Base-by-base conservation (phyloP, 352 stramenopile species). In the Globisporangium heterothallicum region DNA sequence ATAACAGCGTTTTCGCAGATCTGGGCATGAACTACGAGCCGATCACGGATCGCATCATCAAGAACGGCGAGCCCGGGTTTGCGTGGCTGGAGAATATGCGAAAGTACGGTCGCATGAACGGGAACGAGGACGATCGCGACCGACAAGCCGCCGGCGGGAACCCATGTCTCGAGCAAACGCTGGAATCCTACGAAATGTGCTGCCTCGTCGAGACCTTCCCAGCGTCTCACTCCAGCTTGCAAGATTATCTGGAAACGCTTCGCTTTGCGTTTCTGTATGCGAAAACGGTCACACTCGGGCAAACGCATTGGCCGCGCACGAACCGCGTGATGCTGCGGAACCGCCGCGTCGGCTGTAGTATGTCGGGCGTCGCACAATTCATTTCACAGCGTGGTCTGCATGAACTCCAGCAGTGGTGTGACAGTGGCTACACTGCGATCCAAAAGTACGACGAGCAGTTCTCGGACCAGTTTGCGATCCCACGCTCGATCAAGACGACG, bases 61-160 rank as follows among this genome's bases (percentile, higher is more conserved):
- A 66, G 43, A 98, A 97, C 49, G 91, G 91, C 30, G 91, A 97
- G 62, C 91, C 91, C 16, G 92, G 91, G 6, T 96, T 98, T 44
- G 89, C 88, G n/a, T 98, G 92, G 92, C 70, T 98, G 14, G 80
- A 96, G 30, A 98, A 98, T 59, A 97, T 98, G 92, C 79, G 77
- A 21, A 58, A 70, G 18, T 98, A 88, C 49, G 83, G 87, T 4
- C 75, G 92, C 34, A 97, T 98, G 89, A 86, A 88, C 44, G 88
- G 85, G 27, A 47, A 81, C 8, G 71, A 70, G 27, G 83, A 98
- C 56, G 47, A 88, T 49, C 78, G 82, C n/a, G 92, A 98, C 55
- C 38, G 53, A 21, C 70, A 83, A n/a, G 85, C 88, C 3, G 69
- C 66, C 4, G 92, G 91, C 16, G 88, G 92, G 42, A 97, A 98